Evolutionary conservation across 140 eudicot genomes (phyloP).

Genomic region (Flaveria floridana): DNA sequence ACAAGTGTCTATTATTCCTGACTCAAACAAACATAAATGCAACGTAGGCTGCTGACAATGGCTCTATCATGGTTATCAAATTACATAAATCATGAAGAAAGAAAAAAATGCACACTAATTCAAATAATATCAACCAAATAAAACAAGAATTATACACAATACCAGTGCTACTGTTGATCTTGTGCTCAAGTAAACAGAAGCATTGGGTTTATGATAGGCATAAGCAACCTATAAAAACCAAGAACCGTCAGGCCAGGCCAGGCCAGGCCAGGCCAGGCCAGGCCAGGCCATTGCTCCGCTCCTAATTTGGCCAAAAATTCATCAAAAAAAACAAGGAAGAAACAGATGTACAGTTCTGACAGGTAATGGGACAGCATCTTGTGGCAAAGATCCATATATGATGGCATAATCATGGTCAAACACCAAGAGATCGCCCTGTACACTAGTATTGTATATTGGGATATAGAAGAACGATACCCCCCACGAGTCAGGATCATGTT

Average conservation of each 20-base stretch:
- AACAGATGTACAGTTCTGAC: slow-evolving; percentile 36
- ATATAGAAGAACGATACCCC: slow-evolving; percentile 23
- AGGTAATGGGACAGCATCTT: slow-evolving; percentile 27
- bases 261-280: neutral
- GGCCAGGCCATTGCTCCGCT: neutral
- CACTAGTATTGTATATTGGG: slow-evolving; percentile 28
- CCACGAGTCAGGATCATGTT: slow-evolving; percentile 22
- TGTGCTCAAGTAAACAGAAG: slow-evolving; percentile 30
- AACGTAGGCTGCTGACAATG: neutral
- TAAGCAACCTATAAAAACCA: slow-evolving; percentile 30
- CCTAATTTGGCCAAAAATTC: slow-evolving; percentile 33
- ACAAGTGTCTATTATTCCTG: neutral
- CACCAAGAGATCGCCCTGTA: slow-evolving; percentile 34
- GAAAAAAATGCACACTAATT: slow-evolving; percentile 15
- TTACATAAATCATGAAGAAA: slow-evolving; percentile 10
- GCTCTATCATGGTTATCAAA: slow-evolving; percentile 18
- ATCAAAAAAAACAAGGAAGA: slow-evolving; percentile 29
- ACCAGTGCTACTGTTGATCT: slow-evolving; percentile 35
- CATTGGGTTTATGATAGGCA: slow-evolving; percentile 34
- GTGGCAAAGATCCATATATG: slow-evolving; percentile 33
- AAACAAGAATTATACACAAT: slow-evolving; percentile 46
- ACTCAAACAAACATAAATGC: neutral
- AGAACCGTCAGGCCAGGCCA: neutral
- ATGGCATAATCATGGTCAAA: slow-evolving; percentile 24
- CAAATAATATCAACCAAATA: slow-evolving; percentile 32